Percentiles rank a stretch among this genome's conserved stretches.
These are phyloP conservation scores for Perilla frutescens DNA, from an alignment of 257 asterid species.

Conservation along the genomic window DNA sequence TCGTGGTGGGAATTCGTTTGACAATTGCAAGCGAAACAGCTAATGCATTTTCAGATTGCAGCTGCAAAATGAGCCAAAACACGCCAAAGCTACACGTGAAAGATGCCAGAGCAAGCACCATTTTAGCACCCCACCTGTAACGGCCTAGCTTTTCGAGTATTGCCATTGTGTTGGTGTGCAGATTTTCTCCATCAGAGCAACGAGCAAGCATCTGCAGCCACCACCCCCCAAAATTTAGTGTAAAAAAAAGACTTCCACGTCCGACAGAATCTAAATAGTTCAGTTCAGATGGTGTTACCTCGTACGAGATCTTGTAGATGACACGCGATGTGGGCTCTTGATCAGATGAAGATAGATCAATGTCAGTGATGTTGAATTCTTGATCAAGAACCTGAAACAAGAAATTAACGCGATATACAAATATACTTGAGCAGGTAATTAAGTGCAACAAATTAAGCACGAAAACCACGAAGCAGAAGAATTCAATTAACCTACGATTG, in stretches of 20 bases:
- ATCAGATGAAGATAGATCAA: constrained; percentile 43
- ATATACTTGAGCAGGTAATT: neutral
- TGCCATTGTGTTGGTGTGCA: constrained; percentile 55
- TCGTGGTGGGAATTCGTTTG: constrained; percentile 45
- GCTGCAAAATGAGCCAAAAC: constrained; percentile 58
- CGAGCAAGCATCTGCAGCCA: constrained; percentile 45
- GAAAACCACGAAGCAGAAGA: constrained; percentile 2
- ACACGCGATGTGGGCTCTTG: constrained; percentile 50
- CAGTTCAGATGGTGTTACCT: constrained; percentile 41
- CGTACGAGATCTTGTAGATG: constrained; percentile 58
- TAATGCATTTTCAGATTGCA: constrained; percentile 46
- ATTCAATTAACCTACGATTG: constrained; percentile 23
- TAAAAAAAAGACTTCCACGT: neutral
- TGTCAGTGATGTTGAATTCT: constrained; percentile 22
- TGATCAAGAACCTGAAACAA: constrained; percentile 52
- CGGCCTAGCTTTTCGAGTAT: constrained; percentile 60
- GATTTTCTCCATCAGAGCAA: constrained; percentile 43
- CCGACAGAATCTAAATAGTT: neutral
- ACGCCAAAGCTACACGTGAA: constrained; percentile 49
- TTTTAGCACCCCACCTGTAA: constrained; percentile 73
- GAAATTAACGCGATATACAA: neutral
- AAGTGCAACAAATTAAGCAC: neutral
- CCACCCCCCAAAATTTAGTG: constrained; percentile 14
- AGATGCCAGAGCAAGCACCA: constrained; percentile 61
- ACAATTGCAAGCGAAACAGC: constrained; percentile 54